Evolutionary conservation across 1,139 yeast genomes (phyloP), one percentile per base, ranked within the genome.

Genomic region (Diutina catenulata): DNA sequence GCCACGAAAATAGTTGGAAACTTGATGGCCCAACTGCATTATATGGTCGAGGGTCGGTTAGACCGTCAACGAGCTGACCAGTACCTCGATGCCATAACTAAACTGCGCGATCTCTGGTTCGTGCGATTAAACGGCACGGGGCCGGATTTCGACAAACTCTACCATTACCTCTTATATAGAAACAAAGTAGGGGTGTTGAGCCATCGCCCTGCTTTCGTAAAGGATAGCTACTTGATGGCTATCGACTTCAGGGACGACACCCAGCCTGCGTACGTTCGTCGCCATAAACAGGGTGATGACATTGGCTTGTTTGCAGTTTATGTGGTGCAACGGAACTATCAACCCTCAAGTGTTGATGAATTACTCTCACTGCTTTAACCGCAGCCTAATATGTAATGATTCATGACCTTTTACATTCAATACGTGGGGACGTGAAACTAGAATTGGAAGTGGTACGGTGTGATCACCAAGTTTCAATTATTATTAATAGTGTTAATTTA

Each of bases 181-280:
- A 52, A 56, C 35, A 76, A 77, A 49, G 75, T 68, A 38, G 93
- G 88, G 0, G 91, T 80, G 15, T 59, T 81, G 36, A 64, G 72
- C 27, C 66, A 63, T 16, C 62, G 55, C 43, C 73, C 70, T 1
- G 45, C 53, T 16, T 63, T 66, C 45, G 77, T 79, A 25, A 80
- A 80, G 49, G 93, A 81, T 51, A 67, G 78, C 2, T 82, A 81
- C 53, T 45, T 82, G 36, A 53, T 80, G 25, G 68, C 83, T 1
- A 46, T 74, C 18, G 61, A 54, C 43, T 44, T 41, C 31, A 25
- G 43, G 38, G 32, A 41, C 33, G 38, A 40, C 20, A 43, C 40
- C 5, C 25, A 31, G 7, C 28, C 24, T 48, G 55, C 41, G 56
- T 68, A 25, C 21, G 25, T 23, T 21, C 44, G 50, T 27, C 44